Evolutionary conservation across 2,329 filamentous ascomycete species (phyloP).

Genomic region (Pochonia chlamydosporia): DNA sequence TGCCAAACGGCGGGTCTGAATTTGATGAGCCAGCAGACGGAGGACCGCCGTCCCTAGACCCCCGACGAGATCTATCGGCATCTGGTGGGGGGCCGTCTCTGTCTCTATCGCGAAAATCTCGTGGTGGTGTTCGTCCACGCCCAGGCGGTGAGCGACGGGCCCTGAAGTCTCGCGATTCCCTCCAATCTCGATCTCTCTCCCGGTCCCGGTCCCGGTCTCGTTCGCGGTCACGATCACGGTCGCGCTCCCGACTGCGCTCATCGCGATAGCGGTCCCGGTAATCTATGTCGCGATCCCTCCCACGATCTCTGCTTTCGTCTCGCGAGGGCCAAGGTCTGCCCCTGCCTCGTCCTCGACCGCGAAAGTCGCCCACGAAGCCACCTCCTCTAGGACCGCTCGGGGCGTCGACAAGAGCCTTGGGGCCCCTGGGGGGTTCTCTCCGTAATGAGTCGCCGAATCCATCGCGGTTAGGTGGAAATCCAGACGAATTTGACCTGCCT

Average conservation of each 20-base stretch:
- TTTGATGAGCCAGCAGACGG: constrained; percentile 65
- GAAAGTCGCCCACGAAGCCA: constrained; percentile 60
- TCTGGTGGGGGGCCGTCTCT: constrained; percentile 58
- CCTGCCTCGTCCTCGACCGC: constrained; percentile 45
- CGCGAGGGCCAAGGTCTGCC: constrained; percentile 50
- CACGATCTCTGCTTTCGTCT: constrained; percentile 57
- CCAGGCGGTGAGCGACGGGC: constrained; percentile 53
- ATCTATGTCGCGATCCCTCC: constrained; percentile 55
- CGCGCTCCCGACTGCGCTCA: constrained; percentile 56
- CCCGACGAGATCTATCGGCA: constrained; percentile 59
- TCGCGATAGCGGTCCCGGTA: constrained; percentile 54
- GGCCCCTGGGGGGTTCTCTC: constrained; percentile 73
- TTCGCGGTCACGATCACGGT: constrained; percentile 21
- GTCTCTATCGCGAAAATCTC: constrained; percentile 58
- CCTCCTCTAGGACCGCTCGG: constrained; percentile 63
- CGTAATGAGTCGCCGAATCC: constrained; percentile 48
- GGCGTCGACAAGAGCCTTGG: constrained; percentile 69
- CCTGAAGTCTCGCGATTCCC: constrained; percentile 32
- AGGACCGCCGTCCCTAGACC: constrained; percentile 64
- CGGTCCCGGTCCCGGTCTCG: constrained; percentile 44
- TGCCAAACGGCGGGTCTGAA: constrained; percentile 58
- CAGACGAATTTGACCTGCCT: constrained; percentile 47
- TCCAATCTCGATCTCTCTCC: constrained; percentile 45
- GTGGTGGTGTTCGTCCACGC: constrained; percentile 59
- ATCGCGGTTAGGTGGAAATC: constrained; percentile 57